These are phyloP conservation scores for Botrytis byssoidea DNA, from an alignment of 2,329 filamentous ascomycete genomes.

Conservation along the genomic window DNA sequence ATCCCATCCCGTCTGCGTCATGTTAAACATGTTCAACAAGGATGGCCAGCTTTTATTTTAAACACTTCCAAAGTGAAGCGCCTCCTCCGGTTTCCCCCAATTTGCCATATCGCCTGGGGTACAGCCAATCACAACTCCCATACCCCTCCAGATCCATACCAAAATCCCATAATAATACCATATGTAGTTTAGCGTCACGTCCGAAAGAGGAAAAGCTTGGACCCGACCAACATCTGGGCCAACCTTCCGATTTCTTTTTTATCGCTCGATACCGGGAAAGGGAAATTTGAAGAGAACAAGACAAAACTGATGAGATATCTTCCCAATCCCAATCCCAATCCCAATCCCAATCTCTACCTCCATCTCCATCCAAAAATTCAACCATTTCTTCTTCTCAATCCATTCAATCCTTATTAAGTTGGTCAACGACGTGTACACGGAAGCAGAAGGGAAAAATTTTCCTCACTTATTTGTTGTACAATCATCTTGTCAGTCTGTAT, in stretches of 20 bases:
- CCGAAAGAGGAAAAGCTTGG: slow-evolving; percentile 12
- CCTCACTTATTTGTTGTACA: not conserved
- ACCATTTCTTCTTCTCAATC: not conserved
- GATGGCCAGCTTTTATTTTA: too few species aligned
- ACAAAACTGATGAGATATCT: slow-evolving; percentile 3
- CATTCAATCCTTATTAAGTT: not conserved
- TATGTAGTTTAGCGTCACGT: not conserved
- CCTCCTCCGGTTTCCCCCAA: slow-evolving; percentile 10
- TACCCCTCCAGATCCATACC: not conserved
- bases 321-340: not conserved
- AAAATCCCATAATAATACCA: not conserved
- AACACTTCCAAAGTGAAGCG: not conserved
- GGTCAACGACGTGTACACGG: not conserved
- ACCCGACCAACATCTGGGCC: not conserved
- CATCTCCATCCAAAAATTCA: not conserved
- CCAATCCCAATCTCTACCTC: not conserved
- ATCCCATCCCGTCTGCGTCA: slow-evolving; percentile 12
- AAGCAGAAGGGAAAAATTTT: not conserved
- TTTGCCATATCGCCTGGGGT: not conserved
- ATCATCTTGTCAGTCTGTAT: not conserved
- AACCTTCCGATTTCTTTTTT: not conserved
- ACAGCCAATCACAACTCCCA: accelerated
- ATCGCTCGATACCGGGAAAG: not conserved
- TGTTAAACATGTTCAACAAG: not conserved
- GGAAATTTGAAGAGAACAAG: not conserved